Evolutionary conservation across 2,329 filamentous ascomycete genomes (phyloP).

Genomic region (Ceratocystis diversiconidia): DNA sequence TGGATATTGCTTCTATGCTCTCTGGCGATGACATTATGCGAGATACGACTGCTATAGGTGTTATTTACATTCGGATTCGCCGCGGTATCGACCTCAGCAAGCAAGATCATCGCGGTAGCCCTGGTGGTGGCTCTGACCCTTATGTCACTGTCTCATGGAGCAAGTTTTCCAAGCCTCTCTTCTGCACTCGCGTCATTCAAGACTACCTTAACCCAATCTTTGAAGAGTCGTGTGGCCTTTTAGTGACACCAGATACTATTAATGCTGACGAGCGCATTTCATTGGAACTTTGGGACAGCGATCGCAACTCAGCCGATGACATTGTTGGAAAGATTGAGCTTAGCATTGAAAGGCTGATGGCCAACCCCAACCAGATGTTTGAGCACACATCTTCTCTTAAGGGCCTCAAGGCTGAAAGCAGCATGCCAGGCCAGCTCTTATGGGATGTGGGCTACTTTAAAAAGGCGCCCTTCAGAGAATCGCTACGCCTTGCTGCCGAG

Average conservation of each 20-base stretch:
- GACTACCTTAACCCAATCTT: slow-evolving; percentile 89
- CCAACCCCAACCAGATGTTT: slow-evolving; percentile 83
- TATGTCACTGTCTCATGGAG: slow-evolving; percentile 93
- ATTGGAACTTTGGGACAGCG: slow-evolving; percentile 92
- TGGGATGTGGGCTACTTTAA: slow-evolving; percentile 96
- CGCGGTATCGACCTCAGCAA: slow-evolving; percentile 79
- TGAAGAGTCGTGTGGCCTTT: slow-evolving; percentile 70
- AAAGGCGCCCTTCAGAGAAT: slow-evolving; percentile 75
- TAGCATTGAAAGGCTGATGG: slow-evolving; percentile 87
- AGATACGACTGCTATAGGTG: slow-evolving; percentile 68
- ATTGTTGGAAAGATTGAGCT: slow-evolving; percentile 90
- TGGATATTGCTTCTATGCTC: slow-evolving; percentile 81
- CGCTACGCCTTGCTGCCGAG: slow-evolving; percentile 64
- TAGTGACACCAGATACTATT: slow-evolving; percentile 80
- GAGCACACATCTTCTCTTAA: slow-evolving; percentile 70
- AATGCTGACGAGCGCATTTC: slow-evolving; percentile 88
- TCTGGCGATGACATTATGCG: slow-evolving; percentile 87
- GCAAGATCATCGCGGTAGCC: slow-evolving; percentile 69
- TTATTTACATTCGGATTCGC: slow-evolving; percentile 88
- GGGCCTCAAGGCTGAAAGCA: slow-evolving; percentile 68
- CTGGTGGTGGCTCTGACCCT: slow-evolving; percentile 79
- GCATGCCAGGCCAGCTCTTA: slow-evolving; percentile 84
- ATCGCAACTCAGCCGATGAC: slow-evolving; percentile 82
- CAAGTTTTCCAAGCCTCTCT: slow-evolving; percentile 95
- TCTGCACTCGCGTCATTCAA: slow-evolving; percentile 89